phyloP scores from a whole-genome alignment of 805 yeast species.

The Ogataea methanolica region DNA sequence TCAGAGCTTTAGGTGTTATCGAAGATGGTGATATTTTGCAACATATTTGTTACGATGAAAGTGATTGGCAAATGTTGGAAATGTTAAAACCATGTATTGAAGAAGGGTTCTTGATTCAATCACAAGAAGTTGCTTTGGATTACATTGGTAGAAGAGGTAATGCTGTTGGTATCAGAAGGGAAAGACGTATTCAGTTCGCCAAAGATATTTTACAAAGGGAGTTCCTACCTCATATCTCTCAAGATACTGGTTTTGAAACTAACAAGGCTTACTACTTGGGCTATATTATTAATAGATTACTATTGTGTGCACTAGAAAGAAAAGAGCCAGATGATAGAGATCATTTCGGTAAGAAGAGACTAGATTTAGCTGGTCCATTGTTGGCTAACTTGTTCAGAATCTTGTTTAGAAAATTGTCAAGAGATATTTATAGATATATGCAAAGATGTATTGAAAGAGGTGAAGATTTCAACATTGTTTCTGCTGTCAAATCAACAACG shows the following conservation, averaged over 20 bases:
- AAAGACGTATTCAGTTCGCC: slow-evolving; percentile 97
- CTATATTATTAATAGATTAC: slow-evolving; percentile 93
- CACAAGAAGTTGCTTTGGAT: slow-evolving; percentile 96
- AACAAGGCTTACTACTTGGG: slow-evolving; percentile 97
- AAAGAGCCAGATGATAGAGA: slow-evolving; percentile 99
- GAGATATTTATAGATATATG: slow-evolving; percentile 96
- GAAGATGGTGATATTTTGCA: slow-evolving; percentile 99
- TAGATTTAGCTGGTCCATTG: slow-evolving; percentile 97
- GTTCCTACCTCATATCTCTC: slow-evolving; percentile 94
- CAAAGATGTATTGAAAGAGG: slow-evolving; percentile 98
- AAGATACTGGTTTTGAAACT: slow-evolving; percentile 94
- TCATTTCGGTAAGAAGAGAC: slow-evolving; percentile 97
- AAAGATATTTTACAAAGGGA: slow-evolving; percentile 95
- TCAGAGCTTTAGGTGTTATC: slow-evolving; percentile 96
- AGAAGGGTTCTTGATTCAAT: slow-evolving; percentile 97
- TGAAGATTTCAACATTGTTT: slow-evolving; percentile 91
- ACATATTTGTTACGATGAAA: slow-evolving; percentile 95
- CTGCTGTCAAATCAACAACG: slow-evolving; percentile 95
- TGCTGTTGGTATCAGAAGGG: slow-evolving; percentile 92
- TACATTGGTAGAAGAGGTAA: slow-evolving; percentile 98
- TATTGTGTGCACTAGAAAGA: slow-evolving; percentile 94
- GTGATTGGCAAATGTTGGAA: slow-evolving; percentile 99
- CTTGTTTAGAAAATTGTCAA: slow-evolving; percentile 89
- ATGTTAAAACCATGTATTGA: slow-evolving; percentile 99
- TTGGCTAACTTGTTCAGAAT: slow-evolving; percentile 93